These are phyloP conservation scores for Protomyces inundatus DNA, from an alignment of 1,139 yeast species.

Conservation along the genomic window DNA sequence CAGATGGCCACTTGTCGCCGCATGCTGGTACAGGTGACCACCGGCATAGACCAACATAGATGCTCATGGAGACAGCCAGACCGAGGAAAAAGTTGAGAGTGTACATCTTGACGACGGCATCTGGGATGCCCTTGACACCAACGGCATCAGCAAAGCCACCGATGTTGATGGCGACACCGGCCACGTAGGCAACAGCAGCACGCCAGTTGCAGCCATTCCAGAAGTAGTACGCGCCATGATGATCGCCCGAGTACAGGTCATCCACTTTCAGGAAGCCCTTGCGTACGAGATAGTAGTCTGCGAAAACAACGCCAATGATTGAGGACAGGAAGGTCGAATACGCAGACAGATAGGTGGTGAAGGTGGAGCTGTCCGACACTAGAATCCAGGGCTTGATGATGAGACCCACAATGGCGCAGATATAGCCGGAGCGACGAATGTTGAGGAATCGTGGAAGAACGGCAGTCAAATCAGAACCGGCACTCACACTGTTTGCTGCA, in stretches of 20 bases:
- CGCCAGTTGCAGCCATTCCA: slow-evolving; percentile 40
- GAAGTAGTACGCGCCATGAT: slow-evolving; percentile 39
- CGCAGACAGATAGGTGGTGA: slow-evolving; percentile 41
- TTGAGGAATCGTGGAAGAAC: slow-evolving; percentile 70
- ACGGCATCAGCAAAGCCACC: slow-evolving; percentile 85
- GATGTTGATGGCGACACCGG: slow-evolving; percentile 56
- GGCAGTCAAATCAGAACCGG: slow-evolving; percentile 89
- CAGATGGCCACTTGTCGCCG: slow-evolving; percentile 18
- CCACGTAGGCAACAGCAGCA: slow-evolving; percentile 38
- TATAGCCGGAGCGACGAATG: slow-evolving; percentile 70
- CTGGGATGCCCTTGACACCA: slow-evolving; percentile 58
- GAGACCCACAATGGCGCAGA: slow-evolving; percentile 55
- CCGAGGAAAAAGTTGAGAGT: slow-evolving; percentile 72
- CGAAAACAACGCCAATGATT: slow-evolving; percentile 38
- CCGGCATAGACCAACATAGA: slow-evolving; percentile 48
- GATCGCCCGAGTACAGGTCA: slow-evolving; percentile 36
- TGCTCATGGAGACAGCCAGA: slow-evolving; percentile 51
- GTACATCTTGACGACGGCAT: slow-evolving; percentile 70
- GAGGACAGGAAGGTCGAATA: slow-evolving; percentile 41
- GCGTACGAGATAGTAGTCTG: slow-evolving; percentile 39
- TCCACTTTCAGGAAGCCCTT: slow-evolving; percentile 37
- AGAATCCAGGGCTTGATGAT: slow-evolving; percentile 86
- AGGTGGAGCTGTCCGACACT: slow-evolving; percentile 43
- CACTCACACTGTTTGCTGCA: slow-evolving; percentile 80
- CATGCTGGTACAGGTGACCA: slow-evolving; percentile 20